A percentile compares a stretch with the other conserved stretches of the same genome.
Evolutionary conservation across 345 rosid species (phyloP).

Genomic region (Mallotus nudiflorus): DNA sequence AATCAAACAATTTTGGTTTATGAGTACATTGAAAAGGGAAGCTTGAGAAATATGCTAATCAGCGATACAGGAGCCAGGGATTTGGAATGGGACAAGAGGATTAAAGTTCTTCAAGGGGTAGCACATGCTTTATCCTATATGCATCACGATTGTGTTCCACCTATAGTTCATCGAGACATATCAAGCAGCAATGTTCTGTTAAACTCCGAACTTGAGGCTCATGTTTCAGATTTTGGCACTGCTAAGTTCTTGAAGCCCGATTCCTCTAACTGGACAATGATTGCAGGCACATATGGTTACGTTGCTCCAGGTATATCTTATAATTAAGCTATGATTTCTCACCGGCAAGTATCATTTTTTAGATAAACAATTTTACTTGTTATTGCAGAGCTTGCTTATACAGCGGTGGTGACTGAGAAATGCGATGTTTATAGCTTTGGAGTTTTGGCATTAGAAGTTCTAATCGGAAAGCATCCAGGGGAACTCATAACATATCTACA

Average conservation of each 20-base stretch:
- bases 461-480: constrained; percentile 23
- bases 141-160: constrained; percentile 23
- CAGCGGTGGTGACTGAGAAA: background rate
- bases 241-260: constrained; percentile 16
- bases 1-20: constrained; percentile 22
- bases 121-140: constrained; percentile 29
- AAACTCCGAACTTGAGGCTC: constrained; percentile 10
- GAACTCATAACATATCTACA: constrained; percentile 1
- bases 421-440: constrained; percentile 17
- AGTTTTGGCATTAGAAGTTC: constrained; percentile 4
- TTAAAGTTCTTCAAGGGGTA: constrained; percentile 11
- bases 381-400: constrained; percentile 23
- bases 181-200: constrained; percentile 3
- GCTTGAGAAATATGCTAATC: constrained; percentile 24
- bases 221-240: constrained; percentile 17
- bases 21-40: constrained; percentile 35
- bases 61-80: constrained; percentile 9
- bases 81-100: constrained; percentile 38
- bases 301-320: constrained; percentile 13
- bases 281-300: constrained; percentile 19
- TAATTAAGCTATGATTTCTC: background rate
- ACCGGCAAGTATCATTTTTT: background rate
- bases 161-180: constrained; percentile 29
- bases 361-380: background rate
- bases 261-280: constrained; percentile 7